Evolutionary conservation across 2,329 filamentous ascomycete genomes (phyloP).

Genomic region (Calonectria hawksworthii): DNA sequence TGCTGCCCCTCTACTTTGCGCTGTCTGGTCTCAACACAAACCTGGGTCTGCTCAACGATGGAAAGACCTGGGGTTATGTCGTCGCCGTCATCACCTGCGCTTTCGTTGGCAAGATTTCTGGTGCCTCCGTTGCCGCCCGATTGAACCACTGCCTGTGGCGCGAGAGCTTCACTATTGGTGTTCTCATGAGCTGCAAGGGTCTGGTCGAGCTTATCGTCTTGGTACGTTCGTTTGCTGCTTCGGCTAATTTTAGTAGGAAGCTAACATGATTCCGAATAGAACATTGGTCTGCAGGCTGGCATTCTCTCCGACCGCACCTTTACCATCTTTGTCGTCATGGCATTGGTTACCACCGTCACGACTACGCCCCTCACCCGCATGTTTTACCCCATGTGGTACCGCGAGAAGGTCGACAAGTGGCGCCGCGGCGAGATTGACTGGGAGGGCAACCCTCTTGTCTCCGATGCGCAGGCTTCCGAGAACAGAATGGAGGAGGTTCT

Average conservation of each 20-base stretch:
- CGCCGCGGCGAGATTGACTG: conserved; percentile 92
- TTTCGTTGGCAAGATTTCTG: conserved; percentile 87
- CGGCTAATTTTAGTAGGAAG: accelerated
- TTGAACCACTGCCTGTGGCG: conserved; percentile 83
- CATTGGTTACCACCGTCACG: conserved; percentile 85
- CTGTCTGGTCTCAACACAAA: conserved; percentile 92
- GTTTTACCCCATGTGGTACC: conserved; percentile 79
- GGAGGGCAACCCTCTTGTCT: conserved; percentile 63
- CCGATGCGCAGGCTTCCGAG: conserved; percentile 42
- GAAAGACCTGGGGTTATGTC: conserved; percentile 91
- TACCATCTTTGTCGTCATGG: conserved; percentile 96
- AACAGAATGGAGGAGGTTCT: conserved; percentile 45
- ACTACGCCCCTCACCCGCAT: conserved; percentile 82
- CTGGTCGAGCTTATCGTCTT: conserved; percentile 95
- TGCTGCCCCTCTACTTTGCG: conserved; percentile 93
- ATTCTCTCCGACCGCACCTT: conserved; percentile 87
- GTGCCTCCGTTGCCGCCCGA: conserved; percentile 83
- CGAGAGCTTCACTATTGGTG: conserved; percentile 89
- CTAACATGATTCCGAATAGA: conserved; percentile 52
- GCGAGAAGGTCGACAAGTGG: conserved; percentile 67
- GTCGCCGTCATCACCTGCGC: conserved; percentile 85
- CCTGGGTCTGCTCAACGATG: conserved; percentile 84
- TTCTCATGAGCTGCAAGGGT: conserved; percentile 96
- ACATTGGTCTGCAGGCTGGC: conserved; percentile 84
- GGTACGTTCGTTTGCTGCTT: conserved; percentile 65